Evolutionary conservation across 1,284 basidiomycete species (phyloP).

Genomic region (Chiua sp.): DNA sequence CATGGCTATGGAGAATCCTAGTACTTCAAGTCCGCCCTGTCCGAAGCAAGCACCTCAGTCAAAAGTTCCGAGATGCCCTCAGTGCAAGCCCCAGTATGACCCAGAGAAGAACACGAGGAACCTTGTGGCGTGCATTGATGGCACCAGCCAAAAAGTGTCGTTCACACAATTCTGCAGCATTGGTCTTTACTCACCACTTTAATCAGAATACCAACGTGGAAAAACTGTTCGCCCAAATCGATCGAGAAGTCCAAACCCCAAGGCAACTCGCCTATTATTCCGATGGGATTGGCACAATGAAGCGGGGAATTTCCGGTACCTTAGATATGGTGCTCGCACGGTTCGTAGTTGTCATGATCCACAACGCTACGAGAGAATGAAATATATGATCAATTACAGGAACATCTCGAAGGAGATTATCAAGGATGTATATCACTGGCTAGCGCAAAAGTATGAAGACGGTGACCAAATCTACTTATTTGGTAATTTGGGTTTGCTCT

Average conservation of each 20-base stretch:
- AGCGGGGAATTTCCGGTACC: slow-evolving; percentile 9
- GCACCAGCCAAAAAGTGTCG: slow-evolving; percentile 14
- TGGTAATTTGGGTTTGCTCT: slow-evolving; percentile 28
- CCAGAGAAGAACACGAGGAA: slow-evolving; percentile 9
- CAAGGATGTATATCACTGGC: slow-evolving; percentile 46
- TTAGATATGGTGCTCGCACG: slow-evolving; percentile 33
- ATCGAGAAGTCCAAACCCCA: slow-evolving; percentile 7
- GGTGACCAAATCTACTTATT: slow-evolving; percentile 35
- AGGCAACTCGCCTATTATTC: slow-evolving; percentile 37
- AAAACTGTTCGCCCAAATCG: slow-evolving; percentile 29
- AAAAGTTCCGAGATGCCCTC: background rate
- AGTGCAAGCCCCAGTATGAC: background rate
- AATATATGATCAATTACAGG: slow-evolving; percentile 7
- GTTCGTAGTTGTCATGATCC: slow-evolving; percentile 9
- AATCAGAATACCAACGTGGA: slow-evolving; percentile 36
- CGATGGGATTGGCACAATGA: slow-evolving; percentile 39
- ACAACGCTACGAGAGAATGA: background rate
- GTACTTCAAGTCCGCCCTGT: no score
- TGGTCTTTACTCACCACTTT: background rate
- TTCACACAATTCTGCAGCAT: background rate
- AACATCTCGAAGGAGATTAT: slow-evolving; percentile 32
- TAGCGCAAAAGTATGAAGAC: slow-evolving; percentile 41
- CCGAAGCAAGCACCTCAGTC: no score
- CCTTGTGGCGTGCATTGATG: slow-evolving; percentile 18
- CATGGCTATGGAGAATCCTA: no score